Evolutionary conservation across 169 alveolate species (phyloP), one percentile per base, ranked within the genome.

Genomic region (Cyclospora cayetanensis): DNA sequence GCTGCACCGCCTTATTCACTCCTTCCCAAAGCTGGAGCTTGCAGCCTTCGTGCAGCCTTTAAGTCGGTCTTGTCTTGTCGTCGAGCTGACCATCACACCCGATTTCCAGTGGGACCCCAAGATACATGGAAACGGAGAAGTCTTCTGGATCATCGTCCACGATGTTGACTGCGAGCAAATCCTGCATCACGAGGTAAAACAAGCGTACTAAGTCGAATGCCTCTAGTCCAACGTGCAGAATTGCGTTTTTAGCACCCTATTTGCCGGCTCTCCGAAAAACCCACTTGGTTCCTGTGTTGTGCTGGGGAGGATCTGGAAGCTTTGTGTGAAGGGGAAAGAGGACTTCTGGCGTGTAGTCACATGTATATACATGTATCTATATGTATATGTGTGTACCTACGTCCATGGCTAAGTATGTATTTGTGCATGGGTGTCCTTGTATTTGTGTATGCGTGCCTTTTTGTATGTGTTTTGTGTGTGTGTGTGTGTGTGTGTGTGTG

Each of bases 91-190:
- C 65, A 87, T 97, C 66, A 97, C 97, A 2, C 99, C 99, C 0
- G 99, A 97, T 93, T 99, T 99, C 96, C 96, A 96, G 93, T 99
- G 99, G 99, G 99, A 98, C 79, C 91, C 94, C 35, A 94, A 95
- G 88, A 88, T 98, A 83, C 99, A 98, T 93, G 99, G 99, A 31
- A 93, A 94, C 87, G 97, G 98, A 29, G 99, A 98, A 92, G 95
- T 98, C 43, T 99, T 99, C 90, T 98, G 99, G 99, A 95, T 99
- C 2, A 92, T 99, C 25, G 99, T 99, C 0, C 99, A 98, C 94
- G 99, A 99, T 92, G 98, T 97, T 29, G 98, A 98, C 88, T 98
- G 99, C 66, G 99, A 99, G 91, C 97, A 96, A 52, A 97, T 99
- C 66, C 95, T 99, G 39, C 99, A 98, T 95, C 96, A 97, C 88